These are phyloP conservation scores for Saturnispora quitensis DNA, from an alignment of 805 yeast genomes.

Conservation along the genomic window DNA sequence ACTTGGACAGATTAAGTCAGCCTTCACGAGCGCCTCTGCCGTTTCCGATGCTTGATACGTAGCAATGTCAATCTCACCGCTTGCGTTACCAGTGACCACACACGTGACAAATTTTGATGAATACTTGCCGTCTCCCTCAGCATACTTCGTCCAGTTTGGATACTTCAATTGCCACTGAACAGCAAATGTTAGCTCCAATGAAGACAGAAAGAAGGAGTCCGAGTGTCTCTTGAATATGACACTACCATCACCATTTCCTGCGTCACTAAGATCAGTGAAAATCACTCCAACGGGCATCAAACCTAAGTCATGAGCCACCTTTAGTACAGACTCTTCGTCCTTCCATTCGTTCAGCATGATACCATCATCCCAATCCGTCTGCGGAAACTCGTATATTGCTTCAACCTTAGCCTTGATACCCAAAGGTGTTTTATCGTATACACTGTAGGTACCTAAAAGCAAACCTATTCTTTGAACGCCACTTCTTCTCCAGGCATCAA, in stretches of 20 bases:
- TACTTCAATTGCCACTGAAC: conserved; percentile 62
- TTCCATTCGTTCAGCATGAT: conserved; percentile 50
- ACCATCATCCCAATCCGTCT: conserved; percentile 80
- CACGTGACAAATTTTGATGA: conserved; percentile 93
- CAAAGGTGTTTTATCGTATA: conserved; percentile 75
- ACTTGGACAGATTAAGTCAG: conserved; percentile 78
- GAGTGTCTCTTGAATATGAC: conserved; percentile 91
- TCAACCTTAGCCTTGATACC: conserved; percentile 93
- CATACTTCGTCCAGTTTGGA: conserved; percentile 57
- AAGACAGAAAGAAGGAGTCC: conserved; percentile 80
- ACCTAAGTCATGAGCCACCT: conserved; percentile 50
- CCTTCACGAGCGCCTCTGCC: conserved; percentile 81
- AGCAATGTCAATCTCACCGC: conserved; percentile 83
- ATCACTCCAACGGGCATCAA: conserved; percentile 69
- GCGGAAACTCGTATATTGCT: conserved; percentile 91
- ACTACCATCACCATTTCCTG: conserved; percentile 79
- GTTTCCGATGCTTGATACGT: conserved; percentile 83
- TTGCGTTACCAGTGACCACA: conserved; percentile 79
- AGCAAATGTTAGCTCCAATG: conserved; percentile 80
- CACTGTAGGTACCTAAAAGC: conserved; percentile 72
- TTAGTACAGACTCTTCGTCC: conserved; percentile 43
- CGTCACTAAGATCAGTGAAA: conserved; percentile 83
- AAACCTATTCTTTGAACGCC: conserved; percentile 85
- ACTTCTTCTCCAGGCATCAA: conserved; percentile 84
- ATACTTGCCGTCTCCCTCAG: conserved; percentile 49